Percentiles rank a stretch among this genome's conserved stretches.
Conservation (phyloP, 164 flowering plant genomes). For the Aristolochia contorta region DNA sequence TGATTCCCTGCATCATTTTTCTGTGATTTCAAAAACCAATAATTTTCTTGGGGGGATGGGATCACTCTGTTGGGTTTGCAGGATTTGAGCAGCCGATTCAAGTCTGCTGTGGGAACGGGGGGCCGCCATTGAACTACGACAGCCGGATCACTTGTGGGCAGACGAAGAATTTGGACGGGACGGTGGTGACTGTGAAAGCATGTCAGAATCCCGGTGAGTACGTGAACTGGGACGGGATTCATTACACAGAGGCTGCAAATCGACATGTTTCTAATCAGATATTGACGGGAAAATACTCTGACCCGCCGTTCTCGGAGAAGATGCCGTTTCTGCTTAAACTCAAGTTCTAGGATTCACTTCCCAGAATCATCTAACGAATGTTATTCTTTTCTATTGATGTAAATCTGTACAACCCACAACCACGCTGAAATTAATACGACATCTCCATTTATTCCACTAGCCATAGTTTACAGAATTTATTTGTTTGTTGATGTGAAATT, state of each 20-base stretch:
- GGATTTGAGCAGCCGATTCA: constrained; percentile 59
- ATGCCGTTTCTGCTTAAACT: constrained; percentile 49
- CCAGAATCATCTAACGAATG: too few species aligned
- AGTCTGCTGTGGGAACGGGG: constrained; percentile 86
- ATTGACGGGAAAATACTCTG: constrained; percentile 68
- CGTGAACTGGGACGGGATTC: constrained; percentile 82
- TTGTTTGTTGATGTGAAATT: too few species aligned
- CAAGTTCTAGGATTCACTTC: constrained; percentile 27
- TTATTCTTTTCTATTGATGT: too few species aligned
- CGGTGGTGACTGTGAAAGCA: constrained; percentile 39
- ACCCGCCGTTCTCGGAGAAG: constrained; percentile 52
- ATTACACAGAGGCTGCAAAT: constrained; percentile 86
- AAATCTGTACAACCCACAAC: too few species aligned
- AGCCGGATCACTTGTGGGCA: constrained; percentile 52
- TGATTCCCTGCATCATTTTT: background rate
- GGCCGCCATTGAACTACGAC: constrained; percentile 64
- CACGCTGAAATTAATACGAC: too few species aligned
- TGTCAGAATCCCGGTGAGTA: constrained; percentile 53
- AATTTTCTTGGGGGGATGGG: background rate
- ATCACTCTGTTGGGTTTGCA: constrained; percentile 15
- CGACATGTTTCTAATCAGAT: constrained; percentile 51
- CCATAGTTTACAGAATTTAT: too few species aligned
- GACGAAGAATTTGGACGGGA: constrained; percentile 58
- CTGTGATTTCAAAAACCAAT: background rate
- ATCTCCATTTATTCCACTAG: too few species aligned